These are phyloP conservation scores for Dactylellina leptospora DNA, from an alignment of 2,329 filamentous ascomycete genomes.

Conservation along the genomic window DNA sequence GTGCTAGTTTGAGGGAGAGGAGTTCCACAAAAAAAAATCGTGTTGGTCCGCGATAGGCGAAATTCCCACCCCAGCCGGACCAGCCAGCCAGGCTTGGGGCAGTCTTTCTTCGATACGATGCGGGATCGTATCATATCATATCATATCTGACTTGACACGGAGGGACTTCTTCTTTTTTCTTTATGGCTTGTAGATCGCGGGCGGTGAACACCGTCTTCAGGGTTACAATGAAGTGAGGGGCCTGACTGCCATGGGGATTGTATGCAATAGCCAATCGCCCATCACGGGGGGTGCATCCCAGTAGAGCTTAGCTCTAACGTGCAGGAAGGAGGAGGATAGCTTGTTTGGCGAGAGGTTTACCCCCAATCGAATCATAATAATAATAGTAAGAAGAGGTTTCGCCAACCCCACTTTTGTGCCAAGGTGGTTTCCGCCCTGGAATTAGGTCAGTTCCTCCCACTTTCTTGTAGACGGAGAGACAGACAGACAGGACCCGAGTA, in stretches of 20 bases:
- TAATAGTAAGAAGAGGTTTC: no score
- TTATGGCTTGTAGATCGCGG: not conserved
- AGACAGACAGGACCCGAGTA: not conserved
- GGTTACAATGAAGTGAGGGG: slow-evolving; percentile 40
- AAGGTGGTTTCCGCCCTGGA: slow-evolving; percentile 34
- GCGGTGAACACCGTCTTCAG: slow-evolving; percentile 30
- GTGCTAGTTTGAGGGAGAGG: slow-evolving; percentile 18
- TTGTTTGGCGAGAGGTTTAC: no score
- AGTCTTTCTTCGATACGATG: no score
- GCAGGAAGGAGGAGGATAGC: not conserved
- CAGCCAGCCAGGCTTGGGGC: not conserved
- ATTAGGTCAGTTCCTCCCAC: slow-evolving; percentile 47
- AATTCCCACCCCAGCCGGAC: not conserved
- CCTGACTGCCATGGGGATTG: slow-evolving; percentile 22
- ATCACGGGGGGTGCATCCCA: slow-evolving; percentile 48
- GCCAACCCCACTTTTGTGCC: slow-evolving; percentile 52
- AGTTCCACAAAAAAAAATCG: slow-evolving; percentile 47
- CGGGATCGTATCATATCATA: no score
- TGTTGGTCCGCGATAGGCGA: slow-evolving; percentile 53
- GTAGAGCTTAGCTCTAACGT: slow-evolving; percentile 42
- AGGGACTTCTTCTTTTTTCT: not conserved
- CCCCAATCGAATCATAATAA: no score
- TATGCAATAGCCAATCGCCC: slow-evolving; percentile 1
- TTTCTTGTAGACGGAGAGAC: not conserved
- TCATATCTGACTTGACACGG: no score